Evolutionary conservation across 306 rosid genomes (phyloP), one percentile per base, ranked within the genome.

Genomic region (Pyrus bretschneideri): DNA sequence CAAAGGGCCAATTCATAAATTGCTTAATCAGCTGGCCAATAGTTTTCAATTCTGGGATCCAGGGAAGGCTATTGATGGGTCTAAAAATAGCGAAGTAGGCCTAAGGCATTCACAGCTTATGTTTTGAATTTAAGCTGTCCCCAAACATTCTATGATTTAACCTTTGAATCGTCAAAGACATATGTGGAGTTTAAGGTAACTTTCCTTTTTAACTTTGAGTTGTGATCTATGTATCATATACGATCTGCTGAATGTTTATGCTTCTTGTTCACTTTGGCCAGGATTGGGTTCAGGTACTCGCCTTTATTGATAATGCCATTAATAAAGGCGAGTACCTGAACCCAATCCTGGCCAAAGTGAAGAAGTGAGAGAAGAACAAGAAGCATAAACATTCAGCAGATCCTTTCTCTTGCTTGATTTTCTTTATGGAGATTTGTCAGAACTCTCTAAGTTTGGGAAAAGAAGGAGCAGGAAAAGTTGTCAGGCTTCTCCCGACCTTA

Each of bases 1-100:
- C 91, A 92, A 90, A 74, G 92, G 99, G 78, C 96, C 95, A 74
- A 87, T 95, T 80, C 97, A 95, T 79, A 95, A 92, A 83, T 86
- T 91, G 84, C 85, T 95, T 70, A 88, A 79, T 91, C 92, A 89
- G 81, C 71, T 95, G 87, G 96, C 97, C 27, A 63, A 80, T 78
- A 82, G 81, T 44, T 88, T 83, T 87, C 89, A 82, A 76, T 79
- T 83, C 76, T 85, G 60, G 78, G 83, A 84, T 70, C 81, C 83
- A 31, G 74, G 73, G 75, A 80, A 79, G 78, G 73, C 78, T 30
- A 84, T 77, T 61, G 75, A 61, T 23, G 79, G 73, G 67, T 80
- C 82, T 78, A 83, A 75, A 74, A 85, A 69, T 84, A 92, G 86
- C 86, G 93, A 88, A 89, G 83, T 75, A 87, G 91, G 76, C 79